These are phyloP conservation scores for Magnusiomyces magnusii DNA, from an alignment of 1,139 yeast species.

Conservation along the genomic window DNA sequence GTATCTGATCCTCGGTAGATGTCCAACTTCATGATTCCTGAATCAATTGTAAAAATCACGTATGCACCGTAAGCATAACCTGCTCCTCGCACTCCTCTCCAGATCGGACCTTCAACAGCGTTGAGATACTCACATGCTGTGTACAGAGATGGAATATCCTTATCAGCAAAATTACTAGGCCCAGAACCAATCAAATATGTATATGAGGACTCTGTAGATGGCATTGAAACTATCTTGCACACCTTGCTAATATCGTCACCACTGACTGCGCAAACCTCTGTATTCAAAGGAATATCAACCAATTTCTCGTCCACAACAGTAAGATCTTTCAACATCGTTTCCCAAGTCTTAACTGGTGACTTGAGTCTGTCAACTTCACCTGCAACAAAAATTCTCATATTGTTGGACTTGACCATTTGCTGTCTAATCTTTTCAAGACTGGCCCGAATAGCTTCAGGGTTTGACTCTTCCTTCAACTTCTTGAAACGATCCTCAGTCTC, in stretches of 20 bases:
- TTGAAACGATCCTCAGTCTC: conserved; percentile 53
- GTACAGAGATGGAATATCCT: conserved; percentile 63
- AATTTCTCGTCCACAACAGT: conserved; percentile 10
- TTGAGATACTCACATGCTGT: conserved; percentile 72
- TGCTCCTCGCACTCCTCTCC: conserved; percentile 94
- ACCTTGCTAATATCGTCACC: conserved; percentile 48
- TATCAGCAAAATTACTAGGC: conserved; percentile 55
- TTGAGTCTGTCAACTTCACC: conserved; percentile 54
- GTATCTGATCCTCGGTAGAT: conserved; percentile 85
- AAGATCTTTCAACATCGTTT: conserved; percentile 15
- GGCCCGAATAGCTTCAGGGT: conserved; percentile 40
- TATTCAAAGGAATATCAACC: conserved; percentile 44
- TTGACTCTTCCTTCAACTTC: conserved; percentile 43
- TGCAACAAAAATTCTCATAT: conserved; percentile 59
- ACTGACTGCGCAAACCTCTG: conserved; percentile 45
- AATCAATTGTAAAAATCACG: conserved; percentile 51
- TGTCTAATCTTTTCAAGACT: conserved; percentile 53
- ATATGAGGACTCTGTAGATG: conserved; percentile 85
- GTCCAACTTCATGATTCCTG: conserved; percentile 57
- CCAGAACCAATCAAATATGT: conserved; percentile 54
- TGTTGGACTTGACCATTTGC: conserved; percentile 50
- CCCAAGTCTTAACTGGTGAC: conserved; percentile 62
- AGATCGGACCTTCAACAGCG: conserved; percentile 93
- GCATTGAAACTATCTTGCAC: conserved; percentile 64
- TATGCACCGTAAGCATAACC: conserved; percentile 92